Base-by-base conservation (phyloP, 1,284 basidiomycete genomes). In the Blastosporella zonata region DNA sequence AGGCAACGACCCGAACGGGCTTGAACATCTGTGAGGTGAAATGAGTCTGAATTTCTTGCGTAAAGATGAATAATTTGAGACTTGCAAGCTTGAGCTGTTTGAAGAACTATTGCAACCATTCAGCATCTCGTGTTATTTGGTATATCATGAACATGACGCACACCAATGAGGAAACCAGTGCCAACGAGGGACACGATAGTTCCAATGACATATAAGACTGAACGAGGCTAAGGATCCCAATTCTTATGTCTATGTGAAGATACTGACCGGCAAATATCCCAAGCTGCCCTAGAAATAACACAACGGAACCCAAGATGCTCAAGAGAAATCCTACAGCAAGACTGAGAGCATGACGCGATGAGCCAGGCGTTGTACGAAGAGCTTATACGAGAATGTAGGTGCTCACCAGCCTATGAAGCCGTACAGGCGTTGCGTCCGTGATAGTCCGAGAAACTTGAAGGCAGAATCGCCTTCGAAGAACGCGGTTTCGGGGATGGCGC, bases 141-240 rank as follows among this genome's bases (percentile, higher is more conserved):
- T 27, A 28, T 17, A 15, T 34, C 8, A 48, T 25, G 3, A 20
- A 18, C n/a, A 25, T 33, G 23, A 71, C 81, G 58, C 64, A 91
- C 90, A 49, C 87, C 91, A 58, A 95, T 82, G 61, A 96, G 70
- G 72, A 95, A 96, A 1, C 93, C 93, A 0, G 93, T 95, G 21
- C 93, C 94, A 51, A 90, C 67, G 44, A 97, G 79, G 8, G 88
- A 87, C 49, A 96, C 68, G 52, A 97, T 67, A 44, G 90, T 88
- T 25, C 94, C 95, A 35, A 96, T 55, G 23, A 77, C 81, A 71
- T 93, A 97, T 35, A 97, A 74, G 10, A 89, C 87, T 91, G 38
- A 6, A 17, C 15, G 15, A 17, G 27, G 35, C 25, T 49, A 23
- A 54, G 48, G 29, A 49, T 52, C 35, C 13, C 17, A 43, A 33